phyloP scores from a whole-genome alignment of 371 early-diverging fungal species.

The Apophysomyces trapeziformis region DNA sequence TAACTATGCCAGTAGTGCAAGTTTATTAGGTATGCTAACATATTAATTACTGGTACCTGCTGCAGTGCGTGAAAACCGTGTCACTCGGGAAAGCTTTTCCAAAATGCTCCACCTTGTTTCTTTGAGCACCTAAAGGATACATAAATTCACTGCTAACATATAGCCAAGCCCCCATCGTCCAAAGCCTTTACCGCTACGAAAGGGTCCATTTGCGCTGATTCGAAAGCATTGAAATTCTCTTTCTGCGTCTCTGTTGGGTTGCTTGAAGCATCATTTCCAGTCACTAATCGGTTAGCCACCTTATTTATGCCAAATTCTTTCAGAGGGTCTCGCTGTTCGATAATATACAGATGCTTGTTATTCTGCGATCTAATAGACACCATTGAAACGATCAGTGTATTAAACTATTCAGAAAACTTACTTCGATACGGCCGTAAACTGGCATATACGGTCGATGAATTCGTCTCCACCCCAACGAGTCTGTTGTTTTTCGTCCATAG shows the following conservation, averaged over 20 bases:
- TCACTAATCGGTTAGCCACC: neutral
- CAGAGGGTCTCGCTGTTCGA: neutral
- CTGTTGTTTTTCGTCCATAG: constrained; percentile 20
- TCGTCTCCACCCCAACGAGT: constrained; percentile 57
- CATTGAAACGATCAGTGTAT: neutral
- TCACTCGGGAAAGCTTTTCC: constrained; percentile 80
- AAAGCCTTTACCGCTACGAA: constrained; percentile 37
- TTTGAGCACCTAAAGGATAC: neutral
- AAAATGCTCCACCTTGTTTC: constrained; percentile 28
- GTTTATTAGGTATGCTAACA: neutral
- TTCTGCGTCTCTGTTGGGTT: neutral
- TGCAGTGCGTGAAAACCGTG: constrained; percentile 69
- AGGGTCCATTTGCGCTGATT: constrained; percentile 51
- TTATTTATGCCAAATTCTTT: neutral
- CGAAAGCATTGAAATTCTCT: constrained; percentile 22
- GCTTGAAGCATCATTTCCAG: neutral
- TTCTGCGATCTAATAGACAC: constrained; percentile 26
- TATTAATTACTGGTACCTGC: constrained; percentile 44
- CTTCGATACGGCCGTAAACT: constrained; percentile 30
- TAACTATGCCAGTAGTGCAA: constrained; percentile 34
- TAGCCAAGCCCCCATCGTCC: neutral
- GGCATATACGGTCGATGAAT: constrained; percentile 40
- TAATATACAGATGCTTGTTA: constrained; percentile 21
- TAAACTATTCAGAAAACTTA: constrained; percentile 13
- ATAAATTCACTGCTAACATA: neutral